These are phyloP conservation scores for Parathielavia hyrcaniae DNA, from an alignment of 495 filamentous ascomycete genomes.

Conservation along the genomic window DNA sequence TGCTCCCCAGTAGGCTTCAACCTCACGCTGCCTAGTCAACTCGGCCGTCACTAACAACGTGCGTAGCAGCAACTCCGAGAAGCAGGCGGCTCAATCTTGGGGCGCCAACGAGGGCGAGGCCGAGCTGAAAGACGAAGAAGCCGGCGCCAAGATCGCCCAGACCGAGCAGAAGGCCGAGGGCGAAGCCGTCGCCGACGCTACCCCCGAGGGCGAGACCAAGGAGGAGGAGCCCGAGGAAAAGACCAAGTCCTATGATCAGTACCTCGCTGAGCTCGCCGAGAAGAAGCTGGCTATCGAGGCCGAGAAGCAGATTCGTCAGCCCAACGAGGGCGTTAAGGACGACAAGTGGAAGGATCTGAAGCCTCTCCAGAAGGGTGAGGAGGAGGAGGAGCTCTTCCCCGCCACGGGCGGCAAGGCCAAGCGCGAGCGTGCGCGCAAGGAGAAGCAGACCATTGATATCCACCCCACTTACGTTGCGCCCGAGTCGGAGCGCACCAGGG, in stretches of 20 bases:
- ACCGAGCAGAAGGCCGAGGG: conserved; percentile 57
- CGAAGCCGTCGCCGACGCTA: conserved; percentile 47
- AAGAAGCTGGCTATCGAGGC: conserved; percentile 68
- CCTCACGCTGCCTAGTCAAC: neutral
- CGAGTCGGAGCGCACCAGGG: conserved; percentile 54
- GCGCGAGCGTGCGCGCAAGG: conserved; percentile 85
- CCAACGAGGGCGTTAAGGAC: conserved; percentile 79
- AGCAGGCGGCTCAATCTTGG: conserved; percentile 89
- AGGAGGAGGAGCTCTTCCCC: conserved; percentile 70
- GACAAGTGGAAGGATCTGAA: conserved; percentile 87
- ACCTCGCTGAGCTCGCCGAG: conserved; percentile 79
- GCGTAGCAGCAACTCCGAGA: conserved; percentile 68
- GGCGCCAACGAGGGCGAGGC: conserved; percentile 70
- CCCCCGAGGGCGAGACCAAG: conserved; percentile 33
- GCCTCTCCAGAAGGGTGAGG: conserved; percentile 64
- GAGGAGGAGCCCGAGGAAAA: conserved; percentile 74
- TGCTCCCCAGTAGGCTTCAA: conserved; percentile 55
- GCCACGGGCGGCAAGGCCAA: conserved; percentile 70
- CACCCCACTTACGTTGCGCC: conserved; percentile 61
- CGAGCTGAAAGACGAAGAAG: conserved; percentile 82
- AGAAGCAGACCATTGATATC: conserved; percentile 82
- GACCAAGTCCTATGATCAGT: conserved; percentile 78
- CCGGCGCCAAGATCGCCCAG: conserved; percentile 78
- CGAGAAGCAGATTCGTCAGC: conserved; percentile 63
- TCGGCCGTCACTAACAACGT: conserved; percentile 20